Evolutionary conservation across 2,329 filamentous ascomycete species (phyloP).

Genomic region (Alternaria sp.): DNA sequence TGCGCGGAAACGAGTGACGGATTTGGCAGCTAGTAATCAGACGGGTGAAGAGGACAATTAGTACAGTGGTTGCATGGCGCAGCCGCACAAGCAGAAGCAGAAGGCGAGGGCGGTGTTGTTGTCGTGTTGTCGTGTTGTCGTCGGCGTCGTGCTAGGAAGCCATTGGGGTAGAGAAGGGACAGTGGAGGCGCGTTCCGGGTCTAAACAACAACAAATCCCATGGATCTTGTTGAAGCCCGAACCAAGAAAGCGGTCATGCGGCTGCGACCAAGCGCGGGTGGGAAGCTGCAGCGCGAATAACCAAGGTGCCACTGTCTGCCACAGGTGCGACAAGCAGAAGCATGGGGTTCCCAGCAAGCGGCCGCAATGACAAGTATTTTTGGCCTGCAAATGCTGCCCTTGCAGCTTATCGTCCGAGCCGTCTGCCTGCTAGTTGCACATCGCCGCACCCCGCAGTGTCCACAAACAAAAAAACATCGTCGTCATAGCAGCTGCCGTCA

Average conservation of each 20-base stretch:
- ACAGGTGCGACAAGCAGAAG: conserved; percentile 28
- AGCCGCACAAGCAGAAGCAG: conserved; percentile 16
- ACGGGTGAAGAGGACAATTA: conserved; percentile 14
- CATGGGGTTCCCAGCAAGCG: conserved; percentile 24
- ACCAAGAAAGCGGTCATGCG: conserved; percentile 33
- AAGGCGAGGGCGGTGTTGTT: conserved; percentile 8
- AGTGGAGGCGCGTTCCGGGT: conserved; percentile 20
- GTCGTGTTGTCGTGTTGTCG: conserved; percentile 17
- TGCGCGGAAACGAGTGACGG: conserved; percentile 44
- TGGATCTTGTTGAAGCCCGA: conserved; percentile 17
- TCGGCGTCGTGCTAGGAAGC: conserved; percentile 9
- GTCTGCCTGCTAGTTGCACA: conserved; percentile 12
- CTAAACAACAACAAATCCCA: conserved; percentile 14
- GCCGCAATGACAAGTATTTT: conserved; percentile 29
- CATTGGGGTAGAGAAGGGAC: conserved; percentile 11
- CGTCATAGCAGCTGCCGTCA: conserved; percentile 9
- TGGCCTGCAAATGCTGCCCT: conserved; percentile 15
- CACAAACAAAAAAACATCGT: conserved; percentile 15
- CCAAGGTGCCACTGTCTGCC: conserved; percentile 25
- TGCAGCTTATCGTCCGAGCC: conserved; percentile 10
- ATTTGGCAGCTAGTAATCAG: conserved; percentile 16
- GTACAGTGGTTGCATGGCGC: conserved; percentile 34
- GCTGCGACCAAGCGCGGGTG: conserved; percentile 36
- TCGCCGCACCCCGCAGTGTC: conserved; percentile 13
- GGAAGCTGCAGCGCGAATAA: conserved; percentile 35